Evolutionary conservation across 139 green algal genomes (phyloP).

Genomic region (Picochlorum sp.): DNA sequence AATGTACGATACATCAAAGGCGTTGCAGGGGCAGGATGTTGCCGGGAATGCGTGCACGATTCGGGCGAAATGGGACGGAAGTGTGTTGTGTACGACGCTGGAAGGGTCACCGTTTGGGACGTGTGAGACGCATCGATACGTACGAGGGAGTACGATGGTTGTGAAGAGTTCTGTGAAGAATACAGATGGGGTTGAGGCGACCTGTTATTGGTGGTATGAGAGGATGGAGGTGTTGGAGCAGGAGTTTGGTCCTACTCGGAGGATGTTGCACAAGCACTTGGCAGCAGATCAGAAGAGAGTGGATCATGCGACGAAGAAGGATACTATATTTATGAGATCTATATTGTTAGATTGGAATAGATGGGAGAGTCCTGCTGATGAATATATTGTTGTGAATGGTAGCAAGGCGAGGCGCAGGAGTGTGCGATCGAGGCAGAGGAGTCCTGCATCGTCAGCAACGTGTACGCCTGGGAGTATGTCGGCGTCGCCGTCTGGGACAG

Average conservation of each 20-base stretch:
- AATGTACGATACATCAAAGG: conserved; percentile 10
- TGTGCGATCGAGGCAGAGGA: background rate
- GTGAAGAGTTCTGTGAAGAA: conserved; percentile 17
- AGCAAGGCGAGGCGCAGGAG: background rate
- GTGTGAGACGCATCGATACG: conserved; percentile 18
- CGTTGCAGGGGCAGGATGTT: conserved; percentile 15
- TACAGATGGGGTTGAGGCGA: conserved; percentile 1
- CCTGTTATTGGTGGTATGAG: conserved; percentile 29
- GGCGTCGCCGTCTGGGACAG: background rate
- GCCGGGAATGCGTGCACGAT: conserved; percentile 19
- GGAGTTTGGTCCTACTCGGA: conserved; percentile 8
- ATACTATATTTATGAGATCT: conserved; percentile 16
- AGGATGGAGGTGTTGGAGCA: conserved; percentile 16
- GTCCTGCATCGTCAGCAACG: background rate
- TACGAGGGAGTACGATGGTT: conserved; percentile 18
- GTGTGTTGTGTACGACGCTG: conserved; percentile 15
- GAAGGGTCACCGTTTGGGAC: conserved; percentile 23
- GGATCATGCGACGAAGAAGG: conserved; percentile 17
- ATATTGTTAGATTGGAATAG: conserved; percentile 31
- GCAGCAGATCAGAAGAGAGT: conserved; percentile 22
- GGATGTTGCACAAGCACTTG: conserved; percentile 3
- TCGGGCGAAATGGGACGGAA: conserved; percentile 19
- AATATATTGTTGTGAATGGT: conserved; percentile 25
- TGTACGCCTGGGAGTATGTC: background rate
- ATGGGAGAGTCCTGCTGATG: conserved; percentile 26